Base-by-base conservation (phyloP, 306 rosid species). In the Dalbergia oliveri region DNA sequence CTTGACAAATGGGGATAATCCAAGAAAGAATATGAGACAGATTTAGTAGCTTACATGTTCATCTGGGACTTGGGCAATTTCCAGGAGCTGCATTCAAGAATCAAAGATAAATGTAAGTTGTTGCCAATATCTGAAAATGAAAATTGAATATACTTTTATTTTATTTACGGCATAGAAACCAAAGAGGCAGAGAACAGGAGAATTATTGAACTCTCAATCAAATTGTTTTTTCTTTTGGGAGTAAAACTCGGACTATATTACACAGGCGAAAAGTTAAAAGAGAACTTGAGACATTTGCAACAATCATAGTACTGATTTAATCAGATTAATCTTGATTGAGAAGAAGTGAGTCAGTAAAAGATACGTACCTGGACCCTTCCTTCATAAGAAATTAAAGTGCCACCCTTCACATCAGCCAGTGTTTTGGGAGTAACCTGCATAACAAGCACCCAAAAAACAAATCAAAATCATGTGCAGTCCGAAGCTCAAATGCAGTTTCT, bases 361-460 rank as follows among this genome's bases (percentile, higher is more conserved):
- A 81, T 45, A 56, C 72, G 53, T 88, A 88, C 97, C 97, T 90
- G 97, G 82, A 90, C 91, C 76, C 91, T 88, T 77, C 96, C 99
- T 83, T 95, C 99, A 61, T 93, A 95, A 76, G 99, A 95, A 75
- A 95, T 93, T 60, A 95, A 88, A 80, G 99, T 95, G 79, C 99
- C 99, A 79, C 99, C 98, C 90, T 95, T 95, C 73, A 95, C 98
- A 86, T 95, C 99, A 41, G 99, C 99, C 92, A 95, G 83, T 71
- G 99, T 95, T 88, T 93, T 95, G 4, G 97, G 97, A 47, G 97
- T 92, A 53, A 92, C 97, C 94, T 90, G 84, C 23, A 34, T 49
- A 61, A 64, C 54, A 82, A 45, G 39, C 58, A 80, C 59, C n/a
- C 31, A 3, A 35, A 35, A 67, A 58, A 61, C 26, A 15, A 8